Evolutionary conservation across 768 basidiomycete genomes (phyloP).

Genomic region (Podaxis carcinomalis): DNA sequence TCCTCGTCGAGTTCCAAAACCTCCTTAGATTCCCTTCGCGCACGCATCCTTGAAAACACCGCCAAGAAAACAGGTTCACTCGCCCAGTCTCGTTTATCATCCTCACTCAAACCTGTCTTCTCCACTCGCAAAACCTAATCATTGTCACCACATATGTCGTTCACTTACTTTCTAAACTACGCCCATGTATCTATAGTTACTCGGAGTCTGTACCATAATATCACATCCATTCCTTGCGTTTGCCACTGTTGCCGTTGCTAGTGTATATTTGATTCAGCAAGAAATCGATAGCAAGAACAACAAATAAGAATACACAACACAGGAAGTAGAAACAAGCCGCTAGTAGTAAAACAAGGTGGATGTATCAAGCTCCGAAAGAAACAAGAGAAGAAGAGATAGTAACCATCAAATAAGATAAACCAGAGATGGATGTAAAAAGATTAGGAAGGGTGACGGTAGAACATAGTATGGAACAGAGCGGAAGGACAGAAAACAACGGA

Average conservation of each 20-base stretch:
- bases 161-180: neutral
- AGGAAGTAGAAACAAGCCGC: conserved; percentile 21
- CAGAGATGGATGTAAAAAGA: conserved; percentile 16
- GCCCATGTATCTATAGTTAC: neutral
- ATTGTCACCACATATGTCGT: neutral
- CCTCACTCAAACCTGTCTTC: neutral
- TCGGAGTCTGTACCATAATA: neutral
- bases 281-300: conserved; percentile 20
- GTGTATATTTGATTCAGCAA: conserved; percentile 16
- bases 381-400: conserved; percentile 19
- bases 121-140: conserved; percentile 4
- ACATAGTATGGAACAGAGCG: conserved; percentile 17
- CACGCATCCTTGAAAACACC: conserved; percentile 56
- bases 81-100: neutral
- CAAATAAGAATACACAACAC: conserved; percentile 19
- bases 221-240: neutral
- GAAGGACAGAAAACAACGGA: conserved; percentile 14
- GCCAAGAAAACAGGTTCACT: conserved; percentile 21
- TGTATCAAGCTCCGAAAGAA: conserved; percentile 37
- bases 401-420: conserved; percentile 25
- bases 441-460: conserved; percentile 8
- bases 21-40: conserved; percentile 38
- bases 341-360: conserved; percentile 14
- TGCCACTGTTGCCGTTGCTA: conserved; percentile 1
- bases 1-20: conserved; percentile 13